These are phyloP conservation scores for Cochliopodium minus DNA, from an alignment of 208 protist genomes.

Conservation along the genomic window DNA sequence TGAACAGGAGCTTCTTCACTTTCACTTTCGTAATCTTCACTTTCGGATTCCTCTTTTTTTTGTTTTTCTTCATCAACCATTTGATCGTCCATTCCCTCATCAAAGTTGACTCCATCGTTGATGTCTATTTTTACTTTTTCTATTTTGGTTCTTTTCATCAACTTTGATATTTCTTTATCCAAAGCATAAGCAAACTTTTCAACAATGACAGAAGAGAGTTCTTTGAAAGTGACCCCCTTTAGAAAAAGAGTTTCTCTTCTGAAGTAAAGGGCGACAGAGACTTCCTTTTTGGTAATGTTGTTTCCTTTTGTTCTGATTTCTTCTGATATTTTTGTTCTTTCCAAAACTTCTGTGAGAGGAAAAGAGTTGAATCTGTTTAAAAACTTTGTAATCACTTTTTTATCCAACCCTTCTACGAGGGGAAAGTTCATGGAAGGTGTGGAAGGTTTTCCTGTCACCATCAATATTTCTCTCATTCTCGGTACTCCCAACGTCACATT, in stretches of 20 bases:
- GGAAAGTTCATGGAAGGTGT: neutral
- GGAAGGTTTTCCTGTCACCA: constrained; percentile 52
- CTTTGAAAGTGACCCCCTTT: neutral
- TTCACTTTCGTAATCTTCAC: neutral
- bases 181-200: neutral
- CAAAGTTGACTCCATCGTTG: neutral
- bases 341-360: neutral
- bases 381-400: neutral
- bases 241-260: neutral
- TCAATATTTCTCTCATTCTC: constrained; percentile 92
- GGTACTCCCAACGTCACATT: constrained; percentile 99
- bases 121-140: constrained; percentile 2
- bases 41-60: neutral
- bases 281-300: neutral
- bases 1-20: neutral
- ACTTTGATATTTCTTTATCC: neutral
- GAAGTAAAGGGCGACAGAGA: neutral
- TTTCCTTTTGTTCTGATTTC: neutral
- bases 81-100: neutral
- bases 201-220: neutral
- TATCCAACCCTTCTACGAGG: neutral
- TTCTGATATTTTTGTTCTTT: neutral
- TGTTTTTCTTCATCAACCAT: neutral
- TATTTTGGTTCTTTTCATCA: neutral
- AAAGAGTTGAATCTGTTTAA: neutral